Conservation (phyloP, 1,139 yeast genomes). For the Taphrina betulina region DNA sequence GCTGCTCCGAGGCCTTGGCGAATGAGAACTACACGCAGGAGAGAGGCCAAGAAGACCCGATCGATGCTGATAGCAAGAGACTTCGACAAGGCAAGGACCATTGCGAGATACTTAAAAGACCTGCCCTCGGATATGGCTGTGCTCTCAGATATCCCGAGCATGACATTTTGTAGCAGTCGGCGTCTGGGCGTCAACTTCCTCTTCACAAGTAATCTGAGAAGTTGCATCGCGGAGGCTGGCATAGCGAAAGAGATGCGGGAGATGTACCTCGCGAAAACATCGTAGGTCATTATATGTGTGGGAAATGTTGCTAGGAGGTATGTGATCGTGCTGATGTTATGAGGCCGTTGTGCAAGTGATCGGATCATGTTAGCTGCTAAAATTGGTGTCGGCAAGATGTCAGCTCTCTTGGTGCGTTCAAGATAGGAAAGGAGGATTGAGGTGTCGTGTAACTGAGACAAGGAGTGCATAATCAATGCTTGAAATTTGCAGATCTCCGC, state of each 20-base stretch:
- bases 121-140: constrained; percentile 1
- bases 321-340: background rate
- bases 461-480: too few relatives aligned
- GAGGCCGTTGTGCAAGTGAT: background rate
- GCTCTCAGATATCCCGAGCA: constrained; percentile 5
- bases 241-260: background rate
- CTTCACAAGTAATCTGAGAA: background rate
- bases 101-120: background rate
- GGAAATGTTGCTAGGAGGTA: background rate
- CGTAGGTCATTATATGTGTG: background rate
- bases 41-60: constrained; percentile 1
- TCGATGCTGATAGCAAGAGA: background rate
- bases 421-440: too few relatives aligned
- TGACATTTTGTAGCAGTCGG: constrained; percentile 3
- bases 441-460: too few relatives aligned
- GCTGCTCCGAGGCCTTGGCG: constrained; percentile 18
- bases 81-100: background rate
- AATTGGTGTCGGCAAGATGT: background rate
- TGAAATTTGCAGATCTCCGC: too few relatives aligned
- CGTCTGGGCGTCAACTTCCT: background rate
- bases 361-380: constrained; percentile 6
- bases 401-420: background rate
- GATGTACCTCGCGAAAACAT: constrained; percentile 17
- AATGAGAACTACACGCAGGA: constrained; percentile 1
- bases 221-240: constrained; percentile 3